Conservation (phyloP, 2,329 filamentous ascomycete genomes). For the Ophioceras dolichostomum region DNA sequence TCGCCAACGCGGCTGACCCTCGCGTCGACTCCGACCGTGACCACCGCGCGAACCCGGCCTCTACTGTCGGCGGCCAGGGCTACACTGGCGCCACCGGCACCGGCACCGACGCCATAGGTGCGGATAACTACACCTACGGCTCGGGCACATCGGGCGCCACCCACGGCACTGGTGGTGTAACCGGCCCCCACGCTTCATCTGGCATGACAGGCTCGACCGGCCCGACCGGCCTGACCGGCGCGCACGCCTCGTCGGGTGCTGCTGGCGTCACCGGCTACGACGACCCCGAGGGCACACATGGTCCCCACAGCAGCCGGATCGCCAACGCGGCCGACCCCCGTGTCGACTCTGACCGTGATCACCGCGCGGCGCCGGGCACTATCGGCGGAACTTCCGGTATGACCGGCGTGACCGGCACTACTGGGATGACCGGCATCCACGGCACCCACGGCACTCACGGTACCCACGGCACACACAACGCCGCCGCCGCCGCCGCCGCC, state of each 20-base stretch:
- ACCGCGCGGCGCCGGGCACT: slow-evolving; percentile 8
- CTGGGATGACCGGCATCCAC: background rate
- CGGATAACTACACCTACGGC: background rate
- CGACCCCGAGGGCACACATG: slow-evolving; percentile 24
- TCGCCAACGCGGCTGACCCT: slow-evolving; percentile 34
- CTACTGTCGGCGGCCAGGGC: slow-evolving; percentile 4
- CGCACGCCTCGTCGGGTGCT: slow-evolving; percentile 13
- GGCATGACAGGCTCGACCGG: slow-evolving; percentile 1
- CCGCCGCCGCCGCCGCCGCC: background rate
- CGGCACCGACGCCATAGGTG: slow-evolving; percentile 6
- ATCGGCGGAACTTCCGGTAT: slow-evolving; percentile 11
- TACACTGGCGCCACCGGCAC: slow-evolving; percentile 10
- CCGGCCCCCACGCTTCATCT: background rate
- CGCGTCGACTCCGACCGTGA: slow-evolving; percentile 32
- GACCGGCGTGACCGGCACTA: background rate
- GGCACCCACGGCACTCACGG: background rate
- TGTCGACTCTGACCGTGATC: slow-evolving; percentile 30
- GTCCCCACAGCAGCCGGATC: slow-evolving; percentile 25
- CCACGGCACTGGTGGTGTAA: background rate
- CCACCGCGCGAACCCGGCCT: slow-evolving; percentile 7
- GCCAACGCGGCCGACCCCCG: slow-evolving; percentile 30
- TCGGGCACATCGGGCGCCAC: slow-evolving; percentile 4
- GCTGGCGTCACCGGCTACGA: slow-evolving; percentile 5
- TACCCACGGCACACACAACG: background rate
- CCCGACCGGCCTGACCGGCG: background rate